These are phyloP conservation scores for Suillus subluteus DNA, from an alignment of 768 basidiomycete genomes.

Conservation along the genomic window DNA sequence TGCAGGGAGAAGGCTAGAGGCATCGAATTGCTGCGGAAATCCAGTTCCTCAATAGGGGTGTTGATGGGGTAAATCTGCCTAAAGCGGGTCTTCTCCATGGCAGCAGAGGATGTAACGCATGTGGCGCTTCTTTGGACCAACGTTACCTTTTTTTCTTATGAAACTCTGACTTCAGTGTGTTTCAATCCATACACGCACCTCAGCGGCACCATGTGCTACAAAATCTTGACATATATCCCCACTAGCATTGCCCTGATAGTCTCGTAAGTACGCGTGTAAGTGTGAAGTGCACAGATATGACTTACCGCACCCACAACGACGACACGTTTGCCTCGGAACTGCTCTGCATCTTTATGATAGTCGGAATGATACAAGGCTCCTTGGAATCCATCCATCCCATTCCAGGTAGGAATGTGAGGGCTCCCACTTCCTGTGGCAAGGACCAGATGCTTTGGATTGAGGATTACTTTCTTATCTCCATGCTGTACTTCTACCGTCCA, in stretches of 20 bases:
- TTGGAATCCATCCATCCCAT: conserved; percentile 49
- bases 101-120: background rate
- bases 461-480: background rate
- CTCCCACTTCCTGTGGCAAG: background rate
- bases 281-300: background rate
- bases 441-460: background rate
- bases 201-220: conserved; percentile 1
- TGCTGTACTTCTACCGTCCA: background rate
- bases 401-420: background rate
- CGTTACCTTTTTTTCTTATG: background rate
- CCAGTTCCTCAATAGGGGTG: background rate
- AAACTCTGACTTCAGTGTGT: background rate
- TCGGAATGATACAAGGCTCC: conserved; percentile 55
- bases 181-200: background rate
- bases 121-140: background rate
- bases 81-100: background rate
- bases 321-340: conserved; percentile 59
- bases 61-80: background rate
- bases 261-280: background rate
- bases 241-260: background rate
- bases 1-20: background rate
- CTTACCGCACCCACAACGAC: conserved; percentile 50
- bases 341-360: conserved; percentile 45
- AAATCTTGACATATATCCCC: conserved; percentile 6
- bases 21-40: background rate